Base-by-base conservation (phyloP, 1,284 basidiomycete genomes). In the Ustilago curta region DNA sequence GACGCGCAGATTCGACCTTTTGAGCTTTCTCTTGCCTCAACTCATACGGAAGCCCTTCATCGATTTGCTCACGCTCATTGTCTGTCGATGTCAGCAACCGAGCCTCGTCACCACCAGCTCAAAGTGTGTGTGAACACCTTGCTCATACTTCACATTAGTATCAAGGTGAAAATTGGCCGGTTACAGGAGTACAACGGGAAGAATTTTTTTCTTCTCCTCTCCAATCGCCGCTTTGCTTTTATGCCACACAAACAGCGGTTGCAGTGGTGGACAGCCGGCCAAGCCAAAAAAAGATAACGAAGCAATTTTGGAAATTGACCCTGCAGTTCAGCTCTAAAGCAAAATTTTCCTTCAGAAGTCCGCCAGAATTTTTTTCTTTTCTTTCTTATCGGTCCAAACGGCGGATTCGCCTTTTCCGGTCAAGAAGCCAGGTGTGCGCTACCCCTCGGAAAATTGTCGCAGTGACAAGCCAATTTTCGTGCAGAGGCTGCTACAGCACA, bases 371-470 rank as follows among this genome's bases (percentile, higher is more conserved):
- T 40, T 27, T 42, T 21, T 29, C 3, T n/a, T 14, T 29, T 44
- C 19, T 29, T 49, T 29, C 45, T 43, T 31, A 18, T 61, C 65
- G 67, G 67, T 49, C 19, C 14, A 64, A 64, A 50, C 67, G 67
- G 67, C 59, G 66, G 57, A 61, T 60, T 56, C 32, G 25, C 43
- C 29, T 29, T 63, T 39, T 35, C 32, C 49, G 25, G 21, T 48
- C 35, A 2, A 37, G 29, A 48, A 25, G 18, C 55, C 12, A 27
- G 8, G 21, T 42, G 6, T 39, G 14, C 23, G 8, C 29, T 44
- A 18, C 42, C 25, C 32, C 18, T 23, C 21, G 8, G 43, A 44
- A 61, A 58, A 54, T 68, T 27, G 65, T 51, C 49, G 40, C 47
- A 11, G 29, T 48, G 47, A 48, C 47, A 48, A 8, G 29, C 35